phyloP scores from a whole-genome alignment of 176 grass and related monocot genomes.

The Oryza nivara region DNA sequence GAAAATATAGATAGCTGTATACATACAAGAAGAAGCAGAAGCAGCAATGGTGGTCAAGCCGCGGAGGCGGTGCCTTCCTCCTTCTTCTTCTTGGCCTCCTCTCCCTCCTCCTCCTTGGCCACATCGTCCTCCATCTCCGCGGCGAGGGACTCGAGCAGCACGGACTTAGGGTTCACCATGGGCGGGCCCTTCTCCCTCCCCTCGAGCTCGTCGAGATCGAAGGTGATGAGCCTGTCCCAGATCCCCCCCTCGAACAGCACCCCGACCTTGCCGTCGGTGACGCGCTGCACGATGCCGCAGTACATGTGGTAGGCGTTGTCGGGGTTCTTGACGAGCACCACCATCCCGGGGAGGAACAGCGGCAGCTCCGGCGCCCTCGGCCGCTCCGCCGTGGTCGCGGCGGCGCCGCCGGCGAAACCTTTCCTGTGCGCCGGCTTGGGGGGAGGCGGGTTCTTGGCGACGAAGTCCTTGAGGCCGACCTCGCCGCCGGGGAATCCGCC shows the following conservation, averaged over 20 bases:
- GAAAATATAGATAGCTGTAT: background rate
- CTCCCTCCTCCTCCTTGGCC: background rate
- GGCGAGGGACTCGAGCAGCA: conserved; percentile 46
- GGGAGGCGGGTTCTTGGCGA: conserved; percentile 76
- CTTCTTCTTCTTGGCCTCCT: background rate
- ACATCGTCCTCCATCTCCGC: background rate
- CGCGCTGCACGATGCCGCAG: conserved; percentile 79
- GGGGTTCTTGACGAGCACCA: conserved; percentile 79
- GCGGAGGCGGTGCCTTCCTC: background rate
- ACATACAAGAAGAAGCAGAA: conserved; percentile 9
- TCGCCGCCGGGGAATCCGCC: conserved; percentile 93
- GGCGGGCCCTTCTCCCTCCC: conserved; percentile 85
- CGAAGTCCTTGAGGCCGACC: conserved; percentile 71
- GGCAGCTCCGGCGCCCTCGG: conserved; percentile 72
- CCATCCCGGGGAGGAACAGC: conserved; percentile 83
- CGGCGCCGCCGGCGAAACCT: background rate
- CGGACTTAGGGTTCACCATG: conserved; percentile 91
- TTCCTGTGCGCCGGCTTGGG: background rate
- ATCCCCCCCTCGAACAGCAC: conserved; percentile 90
- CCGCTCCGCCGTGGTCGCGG: conserved; percentile 10
- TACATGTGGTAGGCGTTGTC: conserved; percentile 81
- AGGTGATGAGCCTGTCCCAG: conserved; percentile 88
- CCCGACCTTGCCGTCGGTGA: conserved; percentile 81
- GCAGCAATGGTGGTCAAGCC: background rate
- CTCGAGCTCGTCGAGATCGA: conserved; percentile 76